Base-by-base conservation (phyloP, 2,329 filamentous ascomycete species). In the Ascochyta clinopodiicola region DNA sequence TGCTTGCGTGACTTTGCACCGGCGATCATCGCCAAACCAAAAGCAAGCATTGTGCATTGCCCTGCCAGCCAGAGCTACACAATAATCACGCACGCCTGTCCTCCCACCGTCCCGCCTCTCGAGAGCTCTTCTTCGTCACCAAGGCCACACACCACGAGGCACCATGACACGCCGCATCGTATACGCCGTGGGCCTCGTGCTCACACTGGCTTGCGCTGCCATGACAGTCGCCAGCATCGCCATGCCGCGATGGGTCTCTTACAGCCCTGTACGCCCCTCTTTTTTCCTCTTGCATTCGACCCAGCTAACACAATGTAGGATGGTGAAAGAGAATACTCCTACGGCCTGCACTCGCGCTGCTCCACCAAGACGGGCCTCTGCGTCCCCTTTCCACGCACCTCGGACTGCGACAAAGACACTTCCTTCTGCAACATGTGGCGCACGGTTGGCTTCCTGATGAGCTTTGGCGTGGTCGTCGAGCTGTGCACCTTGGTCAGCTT, bases 381-480 rank as follows among this genome's bases (percentile, higher is more conserved):
- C 75, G 80, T 81, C 22, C 77, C 80, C 29, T 95, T 92, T 74
- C 91, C 91, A 3, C 81, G 82, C 61, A 78, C 83, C 49, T 80
- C 84, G 52, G 87, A 91, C 72, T 94, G 91, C 76, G 78, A 80
- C 51, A 83, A 82, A 64, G 84, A 86, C 47, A 84, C 88, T 64
- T 83, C 86, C 69, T 97, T 98, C 78, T 98, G 95, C 81, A 89
- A 87, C 67, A 89, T 96, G 83, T 99, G 94, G 94, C 85, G 90
- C 56, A 91, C 87, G 24, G 87, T 92, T 32, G 92, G 91, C 22
- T 98, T 97, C 77, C 78, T 96, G 61, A 92, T 96, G 79, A 90
- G 88, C 47, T 90, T 97, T 66, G 85, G 90, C 7, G 85, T 92
- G 34, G 87, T 96, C n/a, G 74, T 95, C 35, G 88, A 96, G 75